Evolutionary conservation across 176 grass and related monocot species (phyloP).

Genomic region (Paspalum notatum): DNA sequence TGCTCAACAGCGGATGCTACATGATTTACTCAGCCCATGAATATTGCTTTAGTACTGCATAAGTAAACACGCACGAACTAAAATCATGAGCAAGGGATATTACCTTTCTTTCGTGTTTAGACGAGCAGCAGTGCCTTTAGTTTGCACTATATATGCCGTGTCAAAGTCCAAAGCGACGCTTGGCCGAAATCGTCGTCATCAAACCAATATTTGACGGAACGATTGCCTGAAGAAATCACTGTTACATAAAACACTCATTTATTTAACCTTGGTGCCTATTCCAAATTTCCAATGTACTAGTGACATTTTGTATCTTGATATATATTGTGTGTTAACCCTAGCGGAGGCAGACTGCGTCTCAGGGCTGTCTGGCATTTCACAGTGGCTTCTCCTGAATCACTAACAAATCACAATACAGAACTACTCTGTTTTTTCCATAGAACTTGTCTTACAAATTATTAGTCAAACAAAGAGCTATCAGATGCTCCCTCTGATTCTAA

Average conservation of each 20-base stretch:
- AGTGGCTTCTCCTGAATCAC: too few species aligned
- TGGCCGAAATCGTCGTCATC: conserved; percentile 15
- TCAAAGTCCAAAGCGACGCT: conserved; percentile 11
- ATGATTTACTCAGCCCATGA: not conserved
- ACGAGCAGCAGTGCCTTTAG: conserved; percentile 19
- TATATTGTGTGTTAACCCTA: too few species aligned
- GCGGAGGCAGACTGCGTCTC: too few species aligned
- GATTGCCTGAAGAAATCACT: conserved; percentile 22
- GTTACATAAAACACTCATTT: not conserved
- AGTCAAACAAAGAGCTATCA: too few species aligned
- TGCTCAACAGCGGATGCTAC: conserved; percentile 20
- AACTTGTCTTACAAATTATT: too few species aligned
- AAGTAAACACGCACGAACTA: conserved; percentile 32
- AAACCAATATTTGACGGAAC: conserved; percentile 35
- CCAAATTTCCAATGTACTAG: not conserved
- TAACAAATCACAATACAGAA: too few species aligned
- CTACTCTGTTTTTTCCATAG: too few species aligned
- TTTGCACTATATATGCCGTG: conserved; percentile 37
- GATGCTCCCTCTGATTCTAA: too few species aligned
- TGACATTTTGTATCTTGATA: not conserved
- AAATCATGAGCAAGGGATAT: conserved; percentile 32
- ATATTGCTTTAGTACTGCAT: not conserved
- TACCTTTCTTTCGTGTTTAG: conserved; percentile 28
- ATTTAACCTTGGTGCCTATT: not conserved
- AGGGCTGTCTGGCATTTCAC: too few species aligned